Base-by-base conservation (phyloP, 2,329 filamentous ascomycete species). In the Calonectria hongkongensis region DNA sequence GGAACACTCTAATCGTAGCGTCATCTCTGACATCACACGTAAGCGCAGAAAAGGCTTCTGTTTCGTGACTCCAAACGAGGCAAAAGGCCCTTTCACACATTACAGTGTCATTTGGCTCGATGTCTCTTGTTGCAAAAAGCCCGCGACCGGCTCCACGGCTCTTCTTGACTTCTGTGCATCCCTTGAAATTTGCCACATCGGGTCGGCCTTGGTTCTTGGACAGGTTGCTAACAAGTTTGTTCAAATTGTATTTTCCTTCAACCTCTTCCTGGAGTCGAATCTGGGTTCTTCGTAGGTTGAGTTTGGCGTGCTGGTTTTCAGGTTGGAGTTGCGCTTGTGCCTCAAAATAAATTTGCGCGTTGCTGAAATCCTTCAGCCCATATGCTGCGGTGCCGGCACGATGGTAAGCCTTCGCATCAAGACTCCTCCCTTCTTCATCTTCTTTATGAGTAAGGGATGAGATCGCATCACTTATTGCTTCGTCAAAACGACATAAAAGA, bases 1-100 rank as follows among this genome's bases (percentile, higher is more conserved):
- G 81, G 7, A 80, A 81, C 3, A 81, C 78, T n/a, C 80, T 75
- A 36, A 83, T 82, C 0, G 47, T 47, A 7, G 58, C 28, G 16
- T 80, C 73, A n/a, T 83, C 78, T n/a, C 78, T 76, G 1, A 78
- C 39, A 48, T 84, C 83, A 45, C 82, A 84, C 0, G 81, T 82
- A 58, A 84, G 71, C 2, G 79, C 79, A 3, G 79, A 79, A 25
- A 83, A 76, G 0, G 81, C 79, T 25, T 80, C 75, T 0, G 70
- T 25, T 51, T 83, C 81, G n/a, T 83, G 73, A 1, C 80, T 76
- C 80, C 81, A 83, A 9, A 81, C 79, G 0, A 79, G 78, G 16
- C 77, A 81, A 13, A 82, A 83, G 0, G 84, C 80, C 36, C 82
- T 85, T 70, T 85, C 85, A 30, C 81, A 83, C 68, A 87, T 75